These are phyloP conservation scores for Buddleja alternifolia DNA, from an alignment of 257 asterid species.

Conservation along the genomic window DNA sequence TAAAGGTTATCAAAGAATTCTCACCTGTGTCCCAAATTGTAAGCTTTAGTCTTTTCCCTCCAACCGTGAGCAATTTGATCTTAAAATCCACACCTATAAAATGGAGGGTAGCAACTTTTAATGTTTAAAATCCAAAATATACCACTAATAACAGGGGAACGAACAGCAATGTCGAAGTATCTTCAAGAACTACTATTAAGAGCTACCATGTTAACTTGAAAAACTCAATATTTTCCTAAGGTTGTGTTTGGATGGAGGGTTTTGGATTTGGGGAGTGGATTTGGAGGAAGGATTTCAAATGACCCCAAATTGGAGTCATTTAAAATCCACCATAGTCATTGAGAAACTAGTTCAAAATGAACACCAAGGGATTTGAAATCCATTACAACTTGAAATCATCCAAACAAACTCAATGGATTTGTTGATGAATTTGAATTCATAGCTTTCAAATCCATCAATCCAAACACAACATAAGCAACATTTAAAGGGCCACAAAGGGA, in stretches of 20 bases:
- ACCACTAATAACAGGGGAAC: not conserved
- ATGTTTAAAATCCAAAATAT: not conserved
- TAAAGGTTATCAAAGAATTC: conserved; percentile 2
- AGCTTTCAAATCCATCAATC: no score
- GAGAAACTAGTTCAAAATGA: no score
- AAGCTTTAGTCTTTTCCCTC: conserved; percentile 82
- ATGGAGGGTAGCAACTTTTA: not conserved
- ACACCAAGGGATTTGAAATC: no score
- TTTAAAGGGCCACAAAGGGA: conserved; percentile 4
- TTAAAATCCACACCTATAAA: conserved; percentile 86
- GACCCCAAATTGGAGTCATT: no score
- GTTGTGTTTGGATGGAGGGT: no score
- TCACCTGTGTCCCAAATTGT: conserved; percentile 95
- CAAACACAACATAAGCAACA: conserved; percentile 11
- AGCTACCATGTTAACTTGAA: not conserved
- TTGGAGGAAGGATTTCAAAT: no score
- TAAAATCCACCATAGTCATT: no score
- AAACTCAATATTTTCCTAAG: not conserved
- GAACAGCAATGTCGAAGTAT: not conserved
- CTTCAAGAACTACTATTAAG: not conserved
- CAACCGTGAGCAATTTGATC: conserved; percentile 80
- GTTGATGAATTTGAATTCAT: no score
- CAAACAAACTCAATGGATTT: no score
- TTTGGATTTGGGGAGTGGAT: no score
- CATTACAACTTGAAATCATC: no score